Evolutionary conservation across 192 early-diverging fungal species (phyloP).

Genomic region (Backusella liffmaniae): DNA sequence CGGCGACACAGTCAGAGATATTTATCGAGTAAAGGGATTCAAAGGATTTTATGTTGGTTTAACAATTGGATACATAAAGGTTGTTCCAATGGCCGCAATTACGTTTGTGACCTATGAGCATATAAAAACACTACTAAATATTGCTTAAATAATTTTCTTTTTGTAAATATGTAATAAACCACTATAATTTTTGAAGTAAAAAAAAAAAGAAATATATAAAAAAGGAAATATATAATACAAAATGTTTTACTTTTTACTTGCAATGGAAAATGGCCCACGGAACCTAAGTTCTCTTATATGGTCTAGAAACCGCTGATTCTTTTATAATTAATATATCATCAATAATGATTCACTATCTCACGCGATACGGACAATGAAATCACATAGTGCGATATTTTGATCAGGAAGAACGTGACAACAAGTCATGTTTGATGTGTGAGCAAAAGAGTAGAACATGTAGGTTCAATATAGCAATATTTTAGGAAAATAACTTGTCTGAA

Average conservation of each 20-base stretch:
- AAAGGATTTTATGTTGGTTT: slow-evolving; percentile 96
- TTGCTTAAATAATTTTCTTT: slow-evolving; percentile 33
- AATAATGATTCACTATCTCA: no score
- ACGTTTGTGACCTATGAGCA: slow-evolving; percentile 85
- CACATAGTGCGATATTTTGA: no score
- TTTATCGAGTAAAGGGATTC: slow-evolving; percentile 66
- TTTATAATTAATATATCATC: no score
- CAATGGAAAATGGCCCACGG: not conserved
- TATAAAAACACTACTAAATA: slow-evolving; percentile 64
- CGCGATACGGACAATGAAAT: no score
- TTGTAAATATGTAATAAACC: not conserved
- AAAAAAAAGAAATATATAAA: not conserved
- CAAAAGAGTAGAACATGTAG: no score
- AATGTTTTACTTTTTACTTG: not conserved
- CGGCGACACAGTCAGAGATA: slow-evolving; percentile 54
- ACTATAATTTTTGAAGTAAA: not conserved
- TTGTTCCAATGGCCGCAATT: slow-evolving; percentile 90
- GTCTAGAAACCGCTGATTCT: no score
- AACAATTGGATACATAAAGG: slow-evolving; percentile 95
- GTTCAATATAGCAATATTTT: no score
- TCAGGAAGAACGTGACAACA: no score
- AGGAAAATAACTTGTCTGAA: no score
- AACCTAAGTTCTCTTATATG: not conserved
- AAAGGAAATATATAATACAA: not conserved
- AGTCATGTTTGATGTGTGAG: no score